These are phyloP conservation scores for Diaporthe amygdali DNA, from an alignment of 2,329 filamentous ascomycete species.

Conservation along the genomic window DNA sequence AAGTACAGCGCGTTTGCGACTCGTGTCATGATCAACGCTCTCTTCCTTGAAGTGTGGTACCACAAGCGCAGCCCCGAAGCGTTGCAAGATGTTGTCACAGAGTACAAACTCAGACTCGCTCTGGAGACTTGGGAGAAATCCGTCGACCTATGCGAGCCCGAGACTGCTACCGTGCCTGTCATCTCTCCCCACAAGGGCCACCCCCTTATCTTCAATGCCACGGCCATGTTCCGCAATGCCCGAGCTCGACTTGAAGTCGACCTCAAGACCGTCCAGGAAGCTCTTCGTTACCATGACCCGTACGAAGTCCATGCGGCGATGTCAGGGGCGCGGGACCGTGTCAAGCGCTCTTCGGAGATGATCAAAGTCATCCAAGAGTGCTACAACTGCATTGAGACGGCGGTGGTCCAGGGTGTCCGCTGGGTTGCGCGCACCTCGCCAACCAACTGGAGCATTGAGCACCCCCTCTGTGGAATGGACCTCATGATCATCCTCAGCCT, in stretches of 20 bases:
- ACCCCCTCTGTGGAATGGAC: conserved; percentile 94
- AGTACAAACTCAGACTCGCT: conserved; percentile 95
- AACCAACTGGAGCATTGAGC: conserved; percentile 98
- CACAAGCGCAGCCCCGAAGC: conserved; percentile 98
- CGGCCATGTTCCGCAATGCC: conserved; percentile 95
- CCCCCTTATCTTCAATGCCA: conserved; percentile 96
- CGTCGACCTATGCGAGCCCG: conserved; percentile 89
- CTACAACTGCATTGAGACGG: conserved; percentile 97
- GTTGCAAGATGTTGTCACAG: conserved; percentile 94
- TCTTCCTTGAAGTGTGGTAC: conserved; percentile 98
- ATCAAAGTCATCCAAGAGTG: conserved; percentile 98
- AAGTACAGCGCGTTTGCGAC: conserved; percentile 97
- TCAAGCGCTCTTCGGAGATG: conserved; percentile 96
- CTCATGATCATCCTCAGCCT: conserved; percentile 97
- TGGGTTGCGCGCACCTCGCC: conserved; percentile 98
- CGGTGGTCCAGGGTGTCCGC: conserved; percentile 89
- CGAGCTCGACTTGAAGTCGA: conserved; percentile 92
- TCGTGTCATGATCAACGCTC: conserved; percentile 96
- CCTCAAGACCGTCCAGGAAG: conserved; percentile 94
- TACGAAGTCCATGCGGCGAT: conserved; percentile 97
- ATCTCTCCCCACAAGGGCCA: conserved; percentile 96
- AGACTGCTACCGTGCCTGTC: conserved; percentile 84
- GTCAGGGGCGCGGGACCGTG: conserved; percentile 90
- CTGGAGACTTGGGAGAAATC: conserved; percentile 99
- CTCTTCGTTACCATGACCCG: conserved; percentile 93